A percentile compares a stretch with the other conserved stretches of the same genome.
Conservation (phyloP, 805 yeast genomes). For the Hanseniaspora valbyensis region DNA sequence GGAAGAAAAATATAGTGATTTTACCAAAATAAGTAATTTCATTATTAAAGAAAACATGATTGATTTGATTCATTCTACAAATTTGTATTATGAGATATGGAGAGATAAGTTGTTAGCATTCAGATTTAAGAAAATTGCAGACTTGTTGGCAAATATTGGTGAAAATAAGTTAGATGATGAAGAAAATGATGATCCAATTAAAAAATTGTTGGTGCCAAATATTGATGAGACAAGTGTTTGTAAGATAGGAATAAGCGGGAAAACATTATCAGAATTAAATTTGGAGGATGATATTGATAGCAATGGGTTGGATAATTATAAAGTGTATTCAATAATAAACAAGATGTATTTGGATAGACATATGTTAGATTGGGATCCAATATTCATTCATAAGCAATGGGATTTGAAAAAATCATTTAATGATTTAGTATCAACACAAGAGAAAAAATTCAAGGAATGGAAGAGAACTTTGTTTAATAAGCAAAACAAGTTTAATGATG, state of each 20-base stretch:
- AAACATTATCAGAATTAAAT: constrained; percentile 17
- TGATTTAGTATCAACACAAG: constrained; percentile 39
- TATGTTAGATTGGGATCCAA: constrained; percentile 37
- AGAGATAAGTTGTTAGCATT: constrained; percentile 47
- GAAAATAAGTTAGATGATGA: constrained; percentile 20
- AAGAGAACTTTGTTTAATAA: constrained; percentile 42
- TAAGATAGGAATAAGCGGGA: constrained; percentile 7
- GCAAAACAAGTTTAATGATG: constrained; percentile 47
- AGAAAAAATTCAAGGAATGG: constrained; percentile 51
- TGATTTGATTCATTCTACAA: constrained; percentile 68
- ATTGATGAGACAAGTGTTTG: constrained; percentile 14
- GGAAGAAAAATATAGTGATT: constrained; percentile 68
- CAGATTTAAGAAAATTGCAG: constrained; percentile 26
- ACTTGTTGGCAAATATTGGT: background rate
- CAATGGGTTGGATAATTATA: constrained; percentile 32
- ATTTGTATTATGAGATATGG: constrained; percentile 57
- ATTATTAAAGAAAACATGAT: constrained; percentile 62
- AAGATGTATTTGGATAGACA: constrained; percentile 32
- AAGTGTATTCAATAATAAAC: constrained; percentile 31
- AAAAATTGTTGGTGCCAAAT: constrained; percentile 2
- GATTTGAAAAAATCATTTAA: constrained; percentile 36
- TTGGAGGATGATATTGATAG: constrained; percentile 24
- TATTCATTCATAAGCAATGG: constrained; percentile 36
- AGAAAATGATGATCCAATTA: constrained; percentile 8
- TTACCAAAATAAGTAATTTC: constrained; percentile 48